Percentiles rank a stretch among this genome's conserved stretches.
These are phyloP conservation scores for Ganoderma boninense DNA, from an alignment of 1,284 basidiomycete species.

Conservation along the genomic window DNA sequence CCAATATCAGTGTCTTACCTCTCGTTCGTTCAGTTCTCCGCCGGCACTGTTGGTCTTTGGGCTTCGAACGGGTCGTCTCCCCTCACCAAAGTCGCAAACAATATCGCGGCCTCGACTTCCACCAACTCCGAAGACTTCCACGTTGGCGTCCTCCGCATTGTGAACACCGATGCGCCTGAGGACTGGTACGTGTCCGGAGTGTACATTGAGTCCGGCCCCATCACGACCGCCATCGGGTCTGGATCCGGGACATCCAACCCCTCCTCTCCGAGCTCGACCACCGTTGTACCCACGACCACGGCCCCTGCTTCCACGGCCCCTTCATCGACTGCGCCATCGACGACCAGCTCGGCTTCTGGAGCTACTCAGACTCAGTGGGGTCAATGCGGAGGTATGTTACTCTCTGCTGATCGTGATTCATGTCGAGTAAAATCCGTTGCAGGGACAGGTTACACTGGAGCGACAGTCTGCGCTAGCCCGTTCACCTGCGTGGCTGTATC, in stretches of 20 bases:
- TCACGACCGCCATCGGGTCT: slow-evolving; percentile 58
- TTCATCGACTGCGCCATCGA: slow-evolving; percentile 31
- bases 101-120: slow-evolving; percentile 57
- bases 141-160: slow-evolving; percentile 66
- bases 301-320: slow-evolving; percentile 30
- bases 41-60: slow-evolving; percentile 65
- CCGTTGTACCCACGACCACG: slow-evolving; percentile 28
- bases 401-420: neutral
- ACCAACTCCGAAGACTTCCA: slow-evolving; percentile 74
- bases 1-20: neutral
- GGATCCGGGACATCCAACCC: slow-evolving; percentile 42
- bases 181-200: slow-evolving; percentile 70
- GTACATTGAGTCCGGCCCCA: slow-evolving; percentile 64
- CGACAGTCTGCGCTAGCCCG: slow-evolving; percentile 53
- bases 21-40: slow-evolving; percentile 53
- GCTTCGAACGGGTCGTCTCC: slow-evolving; percentile 58
- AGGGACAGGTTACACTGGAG: slow-evolving; percentile 57
- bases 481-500: slow-evolving; percentile 57
- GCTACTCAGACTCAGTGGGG: slow-evolving; percentile 57
- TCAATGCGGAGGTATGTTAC: slow-evolving; percentile 58
- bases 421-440: neutral
- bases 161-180: slow-evolving; percentile 55
- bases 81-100: slow-evolving; percentile 58
- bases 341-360: slow-evolving; percentile 47
- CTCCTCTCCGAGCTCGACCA: slow-evolving; percentile 33